Evolutionary conservation across 371 early-diverging fungal genomes (phyloP), one percentile per base, ranked within the genome.

Genomic region (Mucor saturninus): DNA sequence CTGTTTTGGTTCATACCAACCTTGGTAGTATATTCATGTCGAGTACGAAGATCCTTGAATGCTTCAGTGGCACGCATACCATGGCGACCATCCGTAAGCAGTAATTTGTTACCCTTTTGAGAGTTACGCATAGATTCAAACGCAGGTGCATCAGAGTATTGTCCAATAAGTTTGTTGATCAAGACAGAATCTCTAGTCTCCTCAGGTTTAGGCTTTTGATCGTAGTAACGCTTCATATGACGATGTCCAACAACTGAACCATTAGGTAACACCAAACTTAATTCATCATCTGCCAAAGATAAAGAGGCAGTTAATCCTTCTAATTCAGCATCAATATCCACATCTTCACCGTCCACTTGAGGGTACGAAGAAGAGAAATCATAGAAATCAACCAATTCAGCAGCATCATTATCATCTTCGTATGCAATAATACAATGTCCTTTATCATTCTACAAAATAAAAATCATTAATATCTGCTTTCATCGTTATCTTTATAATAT

Each of bases 351-450:
- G 26, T 73, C 81, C 8, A 68, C 73, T 59, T 75, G 72, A 28
- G 78, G 75, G 56, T 82, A 79, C 38, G 81, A 81, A 3, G 77
- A 67, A 29, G 79, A 79, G 64, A 79, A 98, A 75, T 96, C 97
- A 75, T 99, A 98, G 77, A 88, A 98, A 64, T 97, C 97, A 3
- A 85, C 88, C 54, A 95, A 73, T 74, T 98, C 99, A 71, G 91
- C 79, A 37, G 91, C 89, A 69, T 96, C 98, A 2, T 88, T 89
- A 35, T 93, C 96, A 49, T 89, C 86, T 45, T 96, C 98, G 71
- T 95, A 96, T 4, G 91, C 90, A 64, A 93, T 91, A 81, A 93
- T 97, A 76, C 91, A 91, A 74, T 99, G 98, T 21, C 97, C 97
- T 79, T 95, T 95, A 76, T 92, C 92, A 51, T 80, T 69, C 89